Conservation (phyloP, 2,329 filamentous ascomycete genomes). For the Neofusicoccum laricinum region DNA sequence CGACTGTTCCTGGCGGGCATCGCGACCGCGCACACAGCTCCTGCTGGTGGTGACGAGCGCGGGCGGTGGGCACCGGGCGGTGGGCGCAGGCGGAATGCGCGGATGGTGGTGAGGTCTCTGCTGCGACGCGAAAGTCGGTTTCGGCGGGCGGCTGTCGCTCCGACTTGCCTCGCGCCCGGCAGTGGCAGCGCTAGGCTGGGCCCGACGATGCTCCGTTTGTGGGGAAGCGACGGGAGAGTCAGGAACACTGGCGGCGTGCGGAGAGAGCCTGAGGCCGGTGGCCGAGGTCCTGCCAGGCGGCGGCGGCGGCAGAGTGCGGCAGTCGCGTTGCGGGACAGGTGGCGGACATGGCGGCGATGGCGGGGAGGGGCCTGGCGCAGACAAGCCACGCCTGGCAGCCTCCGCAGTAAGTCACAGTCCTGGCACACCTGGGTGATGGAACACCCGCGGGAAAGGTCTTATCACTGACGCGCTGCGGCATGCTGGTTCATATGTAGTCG, state of each 20-base stretch:
- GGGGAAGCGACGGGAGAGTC: not conserved
- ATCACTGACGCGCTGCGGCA: too few relatives aligned
- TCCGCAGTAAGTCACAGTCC: too few relatives aligned
- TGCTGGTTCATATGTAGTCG: not conserved
- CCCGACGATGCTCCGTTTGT: not conserved
- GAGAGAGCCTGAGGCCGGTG: too few relatives aligned
- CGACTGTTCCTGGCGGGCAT: not conserved
- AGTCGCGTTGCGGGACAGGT: not conserved
- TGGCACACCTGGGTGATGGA: too few relatives aligned
- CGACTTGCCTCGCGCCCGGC: too few relatives aligned
- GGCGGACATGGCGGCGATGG: not conserved
- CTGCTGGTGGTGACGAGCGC: not conserved
- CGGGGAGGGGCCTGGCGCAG: not conserved
- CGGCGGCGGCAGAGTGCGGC: not conserved
- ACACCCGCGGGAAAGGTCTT: too few relatives aligned
- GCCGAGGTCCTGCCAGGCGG: not conserved
- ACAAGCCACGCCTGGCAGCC: not conserved
- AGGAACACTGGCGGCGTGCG: not conserved
- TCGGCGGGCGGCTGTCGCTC: not conserved
- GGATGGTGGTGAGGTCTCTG: too few relatives aligned
- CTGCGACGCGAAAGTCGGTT: not conserved
- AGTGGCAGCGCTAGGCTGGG: not conserved
- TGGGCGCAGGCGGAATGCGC: too few relatives aligned
- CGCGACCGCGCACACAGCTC: not conserved
- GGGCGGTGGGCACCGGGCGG: too few relatives aligned